phyloP scores from a whole-genome alignment of 306 rosid genomes.

The Cucumis cinereus region DNA sequence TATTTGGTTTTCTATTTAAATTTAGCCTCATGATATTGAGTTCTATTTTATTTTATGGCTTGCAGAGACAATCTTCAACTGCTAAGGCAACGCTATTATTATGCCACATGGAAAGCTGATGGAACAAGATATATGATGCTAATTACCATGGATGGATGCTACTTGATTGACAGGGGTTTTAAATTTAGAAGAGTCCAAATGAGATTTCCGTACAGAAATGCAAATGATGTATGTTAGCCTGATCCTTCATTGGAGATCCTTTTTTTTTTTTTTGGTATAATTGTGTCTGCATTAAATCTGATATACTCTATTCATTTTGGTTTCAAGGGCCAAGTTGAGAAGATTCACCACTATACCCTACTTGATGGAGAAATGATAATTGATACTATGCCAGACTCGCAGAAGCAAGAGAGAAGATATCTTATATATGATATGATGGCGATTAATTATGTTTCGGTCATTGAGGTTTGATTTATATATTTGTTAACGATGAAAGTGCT shows the following conservation, averaged over 20 bases:
- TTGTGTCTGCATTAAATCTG: conserved; percentile 23
- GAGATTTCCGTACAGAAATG: conserved; percentile 84
- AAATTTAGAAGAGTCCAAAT: conserved; percentile 88
- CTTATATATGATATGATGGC: conserved; percentile 91
- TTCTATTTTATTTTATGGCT: conserved; percentile 13
- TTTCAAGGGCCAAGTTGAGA: conserved; percentile 49
- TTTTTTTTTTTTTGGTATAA: not conserved
- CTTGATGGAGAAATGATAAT: conserved; percentile 98
- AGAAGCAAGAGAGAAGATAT: conserved; percentile 88
- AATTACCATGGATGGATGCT: conserved; percentile 83
- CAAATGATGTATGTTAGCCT: conserved; percentile 46
- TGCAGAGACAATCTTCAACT: conserved; percentile 83
- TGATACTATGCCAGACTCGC: conserved; percentile 75
- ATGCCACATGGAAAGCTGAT: conserved; percentile 99
- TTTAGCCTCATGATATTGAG: not conserved
- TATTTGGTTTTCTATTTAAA: not conserved
- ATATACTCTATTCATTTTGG: conserved; percentile 15
- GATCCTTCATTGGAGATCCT: conserved; percentile 8
- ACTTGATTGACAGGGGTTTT: conserved; percentile 74
- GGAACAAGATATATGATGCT: conserved; percentile 98
- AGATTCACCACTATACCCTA: conserved; percentile 69
- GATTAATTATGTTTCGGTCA: conserved; percentile 41
- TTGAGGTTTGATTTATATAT: conserved; percentile 44
- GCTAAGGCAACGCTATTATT: conserved; percentile 84
- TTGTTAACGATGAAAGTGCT: not conserved